These are phyloP conservation scores for Zygnema cylindricum DNA, from an alignment of 139 green algal genomes.

Conservation along the genomic window DNA sequence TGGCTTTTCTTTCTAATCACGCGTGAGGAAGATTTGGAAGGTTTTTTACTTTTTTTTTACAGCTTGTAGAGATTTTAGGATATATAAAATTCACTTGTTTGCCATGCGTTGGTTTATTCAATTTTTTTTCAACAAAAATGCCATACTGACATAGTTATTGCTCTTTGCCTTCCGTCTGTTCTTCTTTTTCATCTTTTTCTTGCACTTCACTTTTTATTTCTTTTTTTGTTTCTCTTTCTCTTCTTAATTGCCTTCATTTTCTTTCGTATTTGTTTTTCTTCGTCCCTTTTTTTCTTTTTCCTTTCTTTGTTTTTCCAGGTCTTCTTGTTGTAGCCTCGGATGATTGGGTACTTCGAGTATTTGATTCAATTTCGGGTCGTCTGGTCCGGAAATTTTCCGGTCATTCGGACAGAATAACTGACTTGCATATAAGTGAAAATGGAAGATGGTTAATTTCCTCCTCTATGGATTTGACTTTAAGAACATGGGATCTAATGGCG, in stretches of 20 bases:
- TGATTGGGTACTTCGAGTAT: conserved; percentile 73
- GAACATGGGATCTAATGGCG: conserved; percentile 89
- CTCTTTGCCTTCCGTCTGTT: neutral
- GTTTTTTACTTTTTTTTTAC: too few species aligned
- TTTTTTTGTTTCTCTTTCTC: neutral
- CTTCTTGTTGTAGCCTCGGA: conserved; percentile 71
- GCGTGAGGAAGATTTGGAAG: too few species aligned
- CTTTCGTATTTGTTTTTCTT: neutral
- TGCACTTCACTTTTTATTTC: neutral
- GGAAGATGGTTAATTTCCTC: conserved; percentile 84
- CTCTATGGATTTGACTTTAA: conserved; percentile 85
- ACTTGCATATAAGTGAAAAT: conserved; percentile 41
- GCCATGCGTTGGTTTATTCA: too few species aligned
- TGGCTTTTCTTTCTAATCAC: too few species aligned
- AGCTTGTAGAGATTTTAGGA: too few species aligned
- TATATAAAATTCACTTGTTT: too few species aligned
- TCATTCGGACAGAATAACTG: conserved; percentile 82
- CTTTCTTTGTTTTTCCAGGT: too few species aligned
- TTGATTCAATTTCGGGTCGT: conserved; percentile 63
- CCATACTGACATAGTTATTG: too few species aligned
- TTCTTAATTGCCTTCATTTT: neutral
- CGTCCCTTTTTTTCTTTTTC: neutral
- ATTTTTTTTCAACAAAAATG: too few species aligned
- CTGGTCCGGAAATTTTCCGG: conserved; percentile 85
- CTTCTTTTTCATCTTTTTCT: neutral